A percentile compares a stretch with the other conserved stretches of the same genome.
phyloP scores from a whole-genome alignment of 345 rosid genomes.

The Adansonia digitata region DNA sequence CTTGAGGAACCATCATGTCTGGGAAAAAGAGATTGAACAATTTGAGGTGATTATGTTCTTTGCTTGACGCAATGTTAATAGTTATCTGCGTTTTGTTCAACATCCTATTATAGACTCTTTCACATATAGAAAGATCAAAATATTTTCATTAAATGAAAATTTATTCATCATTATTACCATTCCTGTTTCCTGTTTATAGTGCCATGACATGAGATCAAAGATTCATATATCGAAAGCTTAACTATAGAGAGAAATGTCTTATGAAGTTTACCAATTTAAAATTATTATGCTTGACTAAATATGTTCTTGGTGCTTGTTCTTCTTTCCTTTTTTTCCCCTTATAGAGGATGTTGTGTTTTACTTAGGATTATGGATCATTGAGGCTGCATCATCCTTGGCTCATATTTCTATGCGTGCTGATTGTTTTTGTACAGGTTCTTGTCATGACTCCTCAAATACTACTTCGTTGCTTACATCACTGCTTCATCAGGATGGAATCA shows the following conservation, averaged over 20 bases:
- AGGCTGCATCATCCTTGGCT: conserved; percentile 15
- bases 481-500: conserved; percentile 83
- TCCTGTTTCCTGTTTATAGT: neutral
- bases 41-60: conserved; percentile 58
- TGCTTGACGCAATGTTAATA: neutral
- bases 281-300: neutral
- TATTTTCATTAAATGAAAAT: neutral
- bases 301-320: neutral
- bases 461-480: conserved; percentile 66
- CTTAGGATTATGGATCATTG: neutral
- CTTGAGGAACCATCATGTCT: conserved; percentile 50
- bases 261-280: conserved; percentile 8
- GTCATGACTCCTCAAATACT: conserved; percentile 89
- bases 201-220: neutral
- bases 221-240: neutral
- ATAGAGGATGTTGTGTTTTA: neutral
- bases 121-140: neutral
- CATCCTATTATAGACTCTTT: neutral
- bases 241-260: neutral
- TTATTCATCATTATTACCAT: neutral
- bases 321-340: neutral
- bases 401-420: conserved; percentile 6
- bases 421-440: conserved; percentile 55
- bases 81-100: neutral
- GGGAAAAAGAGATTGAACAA: conserved; percentile 67